phyloP scores from a whole-genome alignment of 805 yeast genomes.

The Brettanomyces nanus region DNA sequence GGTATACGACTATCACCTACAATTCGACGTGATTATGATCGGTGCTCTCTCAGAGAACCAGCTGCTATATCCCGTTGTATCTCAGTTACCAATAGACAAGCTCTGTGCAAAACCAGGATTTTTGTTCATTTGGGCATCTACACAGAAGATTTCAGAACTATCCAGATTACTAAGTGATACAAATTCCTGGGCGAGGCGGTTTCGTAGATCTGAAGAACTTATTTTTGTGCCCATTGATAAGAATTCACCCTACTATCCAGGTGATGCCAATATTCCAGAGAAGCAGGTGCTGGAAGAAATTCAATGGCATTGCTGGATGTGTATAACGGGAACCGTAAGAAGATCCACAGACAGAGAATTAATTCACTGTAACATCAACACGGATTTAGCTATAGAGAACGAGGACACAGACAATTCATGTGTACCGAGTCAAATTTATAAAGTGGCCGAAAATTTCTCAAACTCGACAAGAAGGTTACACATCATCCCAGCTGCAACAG shows the following conservation, averaged over 20 bases:
- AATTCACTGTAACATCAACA: conserved; percentile 87
- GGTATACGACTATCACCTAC: conserved; percentile 48
- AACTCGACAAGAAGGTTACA: conserved; percentile 77
- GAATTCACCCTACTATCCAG: conserved; percentile 59
- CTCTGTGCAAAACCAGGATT: conserved; percentile 82
- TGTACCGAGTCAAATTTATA: conserved; percentile 71
- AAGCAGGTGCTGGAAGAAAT: conserved; percentile 54
- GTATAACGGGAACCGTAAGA: conserved; percentile 89
- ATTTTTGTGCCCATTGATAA: conserved; percentile 70
- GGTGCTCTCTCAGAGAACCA: conserved; percentile 78
- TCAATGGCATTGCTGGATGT: conserved; percentile 98
- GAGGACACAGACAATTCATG: conserved; percentile 32
- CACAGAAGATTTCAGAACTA: conserved; percentile 59
- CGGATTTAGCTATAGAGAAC: conserved; percentile 73
- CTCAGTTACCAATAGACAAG: conserved; percentile 60
- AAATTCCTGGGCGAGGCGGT: conserved; percentile 44
- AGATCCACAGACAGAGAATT: conserved; percentile 76
- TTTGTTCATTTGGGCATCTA: conserved; percentile 80
- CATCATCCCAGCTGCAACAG: conserved; percentile 69
- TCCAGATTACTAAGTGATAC: conserved; percentile 36
- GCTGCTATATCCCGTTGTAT: conserved; percentile 51
- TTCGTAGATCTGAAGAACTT: conserved; percentile 83
- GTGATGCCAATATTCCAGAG: conserved; percentile 34
- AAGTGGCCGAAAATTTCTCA: conserved; percentile 82
- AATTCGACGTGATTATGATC: conserved; percentile 87